phyloP scores from a whole-genome alignment of 2,329 filamentous ascomycete genomes.

The Tolypocladium paradoxum region DNA sequence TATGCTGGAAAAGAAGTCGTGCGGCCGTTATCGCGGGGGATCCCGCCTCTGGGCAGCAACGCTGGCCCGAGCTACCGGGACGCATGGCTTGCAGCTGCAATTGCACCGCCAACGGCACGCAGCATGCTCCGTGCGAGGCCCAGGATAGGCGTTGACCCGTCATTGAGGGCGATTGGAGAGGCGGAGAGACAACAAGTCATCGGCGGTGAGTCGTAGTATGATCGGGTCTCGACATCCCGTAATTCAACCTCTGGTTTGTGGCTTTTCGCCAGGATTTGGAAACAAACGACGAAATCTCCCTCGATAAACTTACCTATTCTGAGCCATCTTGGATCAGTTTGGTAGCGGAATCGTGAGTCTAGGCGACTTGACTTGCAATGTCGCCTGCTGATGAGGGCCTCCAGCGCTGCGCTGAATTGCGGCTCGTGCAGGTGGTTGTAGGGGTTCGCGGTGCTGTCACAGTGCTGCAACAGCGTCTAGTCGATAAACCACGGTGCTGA shows the following conservation, averaged over 20 bases:
- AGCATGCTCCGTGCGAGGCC: not conserved
- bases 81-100: not conserved
- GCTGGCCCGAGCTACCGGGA: not conserved
- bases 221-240: not conserved
- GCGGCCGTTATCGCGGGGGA: not conserved
- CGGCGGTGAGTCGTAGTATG: not conserved
- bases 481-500: not conserved
- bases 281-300: not conserved
- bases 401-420: not conserved
- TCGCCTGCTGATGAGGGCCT: not conserved
- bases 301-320: conserved; percentile 14
- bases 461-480: not conserved
- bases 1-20: not conserved
- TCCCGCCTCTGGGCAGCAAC: not conserved
- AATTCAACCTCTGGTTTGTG: not conserved
- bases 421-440: not conserved
- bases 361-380: not conserved
- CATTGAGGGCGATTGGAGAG: not conserved
- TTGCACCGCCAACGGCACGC: not conserved
- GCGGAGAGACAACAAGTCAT: not conserved
- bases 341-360: not conserved
- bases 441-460: not conserved
- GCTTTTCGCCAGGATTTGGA: not conserved
- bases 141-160: not conserved
- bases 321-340: conserved; percentile 18